Evolutionary conservation across 108 stramenopile genomes (phyloP), one percentile per base, ranked within the genome.

Genomic region (Discostella stelligeroides): DNA sequence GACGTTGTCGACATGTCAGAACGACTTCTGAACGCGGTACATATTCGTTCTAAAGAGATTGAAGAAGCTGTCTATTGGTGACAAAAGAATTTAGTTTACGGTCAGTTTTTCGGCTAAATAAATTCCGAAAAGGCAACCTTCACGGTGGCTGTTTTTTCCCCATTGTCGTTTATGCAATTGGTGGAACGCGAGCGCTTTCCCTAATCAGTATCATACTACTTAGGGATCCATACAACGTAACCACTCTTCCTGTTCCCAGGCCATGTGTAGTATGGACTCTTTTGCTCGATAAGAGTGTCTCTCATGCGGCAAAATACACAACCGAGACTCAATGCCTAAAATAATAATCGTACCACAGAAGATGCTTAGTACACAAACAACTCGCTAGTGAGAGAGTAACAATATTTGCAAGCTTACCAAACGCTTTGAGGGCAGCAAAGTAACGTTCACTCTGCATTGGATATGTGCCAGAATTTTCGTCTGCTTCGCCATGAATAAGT

Each of bases 221-320:
- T n/a, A n/a, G n/a, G n/a, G n/a, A n/a, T 78, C 76, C 64, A 78
- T 43, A 60, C 49, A 71, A 37, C 71, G 75, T 49, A 83, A 55
- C 82, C 82, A 83, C 25, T 54, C 47, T 43, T 83, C 82, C 45
- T 83, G 82, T 46, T 83, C 82, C n/a, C 60, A 79, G 1, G 79
- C 75, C 68, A 76, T 80, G 63, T 83, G 82, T 10, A 83, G 30
- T 54, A 83, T 83, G 27, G 68, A 71, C 55, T 83, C 82, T 39
- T 55, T 50, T 17, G 82, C 78, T 18, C 79, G 56, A 56, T 83
- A 83, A 0, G 67, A 68, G 45, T 83, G 82, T 21, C 75, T 65
- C 38, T 83, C 82, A 53, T 75, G 70, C 21, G 82, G 82, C 38
- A 83, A 47, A 43, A 83, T 60, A 23, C 80, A 78, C 46, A 83